A percentile compares a stretch with the other conserved stretches of the same genome.
These are phyloP conservation scores for Aspergillus brunneoviolaceus DNA, from an alignment of 2,329 filamentous ascomycete genomes.

Conservation along the genomic window DNA sequence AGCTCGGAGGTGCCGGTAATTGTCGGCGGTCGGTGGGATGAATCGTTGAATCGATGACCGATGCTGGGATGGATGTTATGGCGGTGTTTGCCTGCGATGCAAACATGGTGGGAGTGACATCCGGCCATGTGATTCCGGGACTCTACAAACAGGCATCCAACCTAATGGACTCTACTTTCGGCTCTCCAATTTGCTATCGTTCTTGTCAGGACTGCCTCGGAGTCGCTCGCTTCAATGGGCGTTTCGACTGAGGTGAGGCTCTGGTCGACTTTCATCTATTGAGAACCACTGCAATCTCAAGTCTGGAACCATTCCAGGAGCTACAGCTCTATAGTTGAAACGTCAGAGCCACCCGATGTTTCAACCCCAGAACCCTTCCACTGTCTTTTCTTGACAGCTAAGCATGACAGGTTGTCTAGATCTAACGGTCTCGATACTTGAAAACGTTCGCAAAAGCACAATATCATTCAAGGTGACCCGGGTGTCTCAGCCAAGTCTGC, in stretches of 20 bases:
- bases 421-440: not conserved
- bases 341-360: not conserved
- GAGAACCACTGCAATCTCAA: not conserved
- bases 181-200: not conserved
- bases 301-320: not conserved
- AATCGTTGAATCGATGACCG: not conserved
- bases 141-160: too few relatives aligned
- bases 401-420: constrained; percentile 1
- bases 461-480: not conserved
- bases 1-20: not conserved
- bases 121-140: not conserved
- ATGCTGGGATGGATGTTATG: not conserved
- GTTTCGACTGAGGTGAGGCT: not conserved
- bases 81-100: constrained; percentile 1
- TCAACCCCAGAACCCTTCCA: constrained; percentile 3
- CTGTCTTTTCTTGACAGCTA: not conserved
- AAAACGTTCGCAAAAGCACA: not conserved
- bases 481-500: not conserved
- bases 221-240: not conserved
- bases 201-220: not conserved
- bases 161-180: not conserved
- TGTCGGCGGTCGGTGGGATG: not conserved
- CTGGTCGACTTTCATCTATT: not conserved
- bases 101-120: constrained; percentile 2
- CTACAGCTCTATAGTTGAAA: constrained; percentile 3